These are phyloP conservation scores for Bremia lactucae DNA, from an alignment of 352 stramenopile genomes.

Conservation along the genomic window DNA sequence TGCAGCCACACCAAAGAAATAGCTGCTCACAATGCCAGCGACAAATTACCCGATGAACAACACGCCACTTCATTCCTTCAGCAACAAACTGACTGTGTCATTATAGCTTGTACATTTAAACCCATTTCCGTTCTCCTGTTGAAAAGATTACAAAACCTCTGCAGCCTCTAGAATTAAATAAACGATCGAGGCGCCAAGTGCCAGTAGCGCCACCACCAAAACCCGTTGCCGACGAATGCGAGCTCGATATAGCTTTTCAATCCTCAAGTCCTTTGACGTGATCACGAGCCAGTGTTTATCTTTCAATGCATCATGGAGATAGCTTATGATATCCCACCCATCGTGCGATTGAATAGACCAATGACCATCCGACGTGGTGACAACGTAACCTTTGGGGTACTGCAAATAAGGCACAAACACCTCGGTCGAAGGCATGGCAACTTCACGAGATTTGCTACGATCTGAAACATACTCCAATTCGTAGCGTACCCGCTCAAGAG, in stretches of 20 bases:
- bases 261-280: slow-evolving; percentile 30
- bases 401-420: slow-evolving; percentile 72
- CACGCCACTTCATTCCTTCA: no score
- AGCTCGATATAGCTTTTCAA: slow-evolving; percentile 19
- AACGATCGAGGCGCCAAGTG: slow-evolving; percentile 16
- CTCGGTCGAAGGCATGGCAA: slow-evolving; percentile 26
- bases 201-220: slow-evolving; percentile 8
- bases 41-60: no score
- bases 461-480: slow-evolving; percentile 40
- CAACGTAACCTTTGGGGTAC: slow-evolving; percentile 51
- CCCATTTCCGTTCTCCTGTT: no score
- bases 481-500: slow-evolving; percentile 39
- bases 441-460: slow-evolving; percentile 23
- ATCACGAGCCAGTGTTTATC: slow-evolving; percentile 32
- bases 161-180: no score
- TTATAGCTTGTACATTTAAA: no score
- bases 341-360: slow-evolving; percentile 37
- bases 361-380: slow-evolving; percentile 47
- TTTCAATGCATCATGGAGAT: slow-evolving; percentile 34
- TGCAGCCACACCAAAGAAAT: no score
- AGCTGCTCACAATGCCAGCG: no score
- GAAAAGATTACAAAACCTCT: no score
- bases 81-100: no score
- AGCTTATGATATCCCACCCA: slow-evolving; percentile 52
- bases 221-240: slow-evolving; percentile 13